A percentile compares a stretch with the other conserved stretches of the same genome.
phyloP scores from a whole-genome alignment of 805 yeast species.

The Teunomyces panamensis region DNA sequence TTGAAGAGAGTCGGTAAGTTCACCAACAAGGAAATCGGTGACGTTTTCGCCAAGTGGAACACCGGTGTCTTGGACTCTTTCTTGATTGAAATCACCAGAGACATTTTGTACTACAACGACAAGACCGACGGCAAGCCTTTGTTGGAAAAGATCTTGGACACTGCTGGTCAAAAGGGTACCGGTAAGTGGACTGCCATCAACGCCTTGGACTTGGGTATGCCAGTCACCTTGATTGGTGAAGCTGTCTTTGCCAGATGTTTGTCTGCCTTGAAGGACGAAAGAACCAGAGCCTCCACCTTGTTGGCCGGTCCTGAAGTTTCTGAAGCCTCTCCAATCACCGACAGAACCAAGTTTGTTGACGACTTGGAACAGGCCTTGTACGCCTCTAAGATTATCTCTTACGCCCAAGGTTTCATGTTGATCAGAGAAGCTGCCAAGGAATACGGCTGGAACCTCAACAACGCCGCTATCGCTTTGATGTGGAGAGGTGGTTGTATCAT shows the following conservation, averaged over 20 bases:
- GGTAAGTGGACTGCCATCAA: slow-evolving; percentile 99
- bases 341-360: slow-evolving; percentile 82
- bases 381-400: slow-evolving; percentile 97
- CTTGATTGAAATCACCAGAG: slow-evolving; percentile 95
- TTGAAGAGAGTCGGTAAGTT: slow-evolving; percentile 92
- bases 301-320: slow-evolving; percentile 77
- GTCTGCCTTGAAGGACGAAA: slow-evolving; percentile 89
- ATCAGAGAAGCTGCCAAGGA: slow-evolving; percentile 97
- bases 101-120: slow-evolving; percentile 85
- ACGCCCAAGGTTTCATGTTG: slow-evolving; percentile 99
- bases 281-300: slow-evolving; percentile 77
- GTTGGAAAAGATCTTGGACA: slow-evolving; percentile 93
- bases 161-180: slow-evolving; percentile 99
- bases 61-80: slow-evolving; percentile 96
- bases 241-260: slow-evolving; percentile 97
- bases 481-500: slow-evolving; percentile 99
- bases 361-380: slow-evolving; percentile 96
- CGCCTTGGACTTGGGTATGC: slow-evolving; percentile 97
- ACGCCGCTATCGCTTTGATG: slow-evolving; percentile 98
- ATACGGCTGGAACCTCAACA: slow-evolving; percentile 95
- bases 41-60: slow-evolving; percentile 91
- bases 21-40: slow-evolving; percentile 87
- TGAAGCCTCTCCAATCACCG: slow-evolving; percentile 58
- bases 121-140: slow-evolving; percentile 83
- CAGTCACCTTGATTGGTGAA: slow-evolving; percentile 97